phyloP scores from a whole-genome alignment of 768 basidiomycete species.

The Lentinula boryana region DNA sequence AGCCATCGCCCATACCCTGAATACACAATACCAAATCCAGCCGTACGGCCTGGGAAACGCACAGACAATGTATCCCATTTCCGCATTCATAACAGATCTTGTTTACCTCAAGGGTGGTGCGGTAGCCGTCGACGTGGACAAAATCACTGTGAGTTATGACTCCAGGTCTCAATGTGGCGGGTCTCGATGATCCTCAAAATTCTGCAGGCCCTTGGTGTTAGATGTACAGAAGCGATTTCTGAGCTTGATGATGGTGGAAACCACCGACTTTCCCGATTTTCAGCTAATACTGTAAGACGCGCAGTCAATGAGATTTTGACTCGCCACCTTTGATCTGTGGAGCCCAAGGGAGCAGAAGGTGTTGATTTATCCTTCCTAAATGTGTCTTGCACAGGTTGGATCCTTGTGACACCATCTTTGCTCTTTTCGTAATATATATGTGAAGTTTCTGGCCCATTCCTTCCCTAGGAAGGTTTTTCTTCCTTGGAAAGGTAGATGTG shows the following conservation, averaged over 20 bases:
- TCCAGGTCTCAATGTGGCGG: not conserved
- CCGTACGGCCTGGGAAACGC: constrained; percentile 56
- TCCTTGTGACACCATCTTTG: too few relatives aligned
- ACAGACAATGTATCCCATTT: constrained; percentile 61
- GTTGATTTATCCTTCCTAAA: too few relatives aligned
- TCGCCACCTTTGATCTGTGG: not conserved
- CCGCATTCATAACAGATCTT: constrained; percentile 82
- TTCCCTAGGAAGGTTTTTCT: too few relatives aligned
- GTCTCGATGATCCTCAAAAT: constrained; percentile 2
- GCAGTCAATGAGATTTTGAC: constrained; percentile 29
- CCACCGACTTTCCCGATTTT: constrained; percentile 28
- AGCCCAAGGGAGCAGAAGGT: too few relatives aligned
- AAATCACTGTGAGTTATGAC: constrained; percentile 46
- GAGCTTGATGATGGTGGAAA: constrained; percentile 1
- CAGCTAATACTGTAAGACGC: constrained; percentile 35
- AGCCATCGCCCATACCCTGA: constrained; percentile 65
- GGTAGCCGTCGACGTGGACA: constrained; percentile 55
- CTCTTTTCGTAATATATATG: too few relatives aligned
- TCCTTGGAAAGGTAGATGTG: too few relatives aligned
- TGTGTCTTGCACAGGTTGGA: too few relatives aligned
- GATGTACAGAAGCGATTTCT: constrained; percentile 45
- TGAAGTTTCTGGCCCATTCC: too few relatives aligned
- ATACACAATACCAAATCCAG: constrained; percentile 45
- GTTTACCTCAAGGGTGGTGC: constrained; percentile 64
- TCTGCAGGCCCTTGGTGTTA: constrained; percentile 51